Evolutionary conservation across 805 yeast genomes (phyloP).

Genomic region (Metschnikowia chrysomelidarum): DNA sequence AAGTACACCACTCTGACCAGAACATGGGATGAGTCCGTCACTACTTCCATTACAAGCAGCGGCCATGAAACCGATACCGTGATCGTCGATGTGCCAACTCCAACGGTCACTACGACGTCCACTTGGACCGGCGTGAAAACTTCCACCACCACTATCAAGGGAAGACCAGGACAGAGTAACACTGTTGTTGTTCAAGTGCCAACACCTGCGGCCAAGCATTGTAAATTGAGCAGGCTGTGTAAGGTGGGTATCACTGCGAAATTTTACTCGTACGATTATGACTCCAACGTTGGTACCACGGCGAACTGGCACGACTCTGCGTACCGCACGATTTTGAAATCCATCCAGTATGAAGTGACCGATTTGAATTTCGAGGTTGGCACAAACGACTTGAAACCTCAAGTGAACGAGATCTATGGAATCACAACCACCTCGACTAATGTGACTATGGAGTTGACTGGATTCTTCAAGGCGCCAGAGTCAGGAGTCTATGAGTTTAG

Average conservation of each 20-base stretch:
- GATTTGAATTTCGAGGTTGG: too few species aligned
- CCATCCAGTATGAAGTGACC: too few species aligned
- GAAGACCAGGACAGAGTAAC: conserved; percentile 9
- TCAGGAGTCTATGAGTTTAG: conserved; percentile 12
- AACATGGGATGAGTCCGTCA: background rate
- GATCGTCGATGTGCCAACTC: conserved; percentile 13
- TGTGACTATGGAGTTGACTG: conserved; percentile 9
- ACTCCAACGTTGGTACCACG: too few species aligned
- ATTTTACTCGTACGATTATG: too few species aligned
- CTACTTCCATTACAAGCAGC: conserved; percentile 1
- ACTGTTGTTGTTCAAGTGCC: conserved; percentile 18
- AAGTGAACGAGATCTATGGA: too few species aligned
- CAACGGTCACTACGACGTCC: conserved; percentile 11
- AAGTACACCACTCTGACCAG: conserved; percentile 5
- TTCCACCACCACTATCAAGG: conserved; percentile 3
- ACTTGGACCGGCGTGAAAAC: conserved; percentile 11
- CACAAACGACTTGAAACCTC: too few species aligned
- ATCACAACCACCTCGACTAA: conserved; percentile 5
- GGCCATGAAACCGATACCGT: conserved; percentile 9
- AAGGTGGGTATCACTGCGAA: too few species aligned
- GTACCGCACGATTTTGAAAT: too few species aligned
- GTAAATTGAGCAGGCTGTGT: too few species aligned
- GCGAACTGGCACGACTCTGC: too few species aligned
- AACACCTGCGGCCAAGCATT: too few species aligned
- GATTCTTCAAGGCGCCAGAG: conserved; percentile 9